A percentile compares a stretch with the other conserved stretches of the same genome.
These are phyloP conservation scores for Candida easanensis DNA, from an alignment of 805 yeast genomes.

Conservation along the genomic window DNA sequence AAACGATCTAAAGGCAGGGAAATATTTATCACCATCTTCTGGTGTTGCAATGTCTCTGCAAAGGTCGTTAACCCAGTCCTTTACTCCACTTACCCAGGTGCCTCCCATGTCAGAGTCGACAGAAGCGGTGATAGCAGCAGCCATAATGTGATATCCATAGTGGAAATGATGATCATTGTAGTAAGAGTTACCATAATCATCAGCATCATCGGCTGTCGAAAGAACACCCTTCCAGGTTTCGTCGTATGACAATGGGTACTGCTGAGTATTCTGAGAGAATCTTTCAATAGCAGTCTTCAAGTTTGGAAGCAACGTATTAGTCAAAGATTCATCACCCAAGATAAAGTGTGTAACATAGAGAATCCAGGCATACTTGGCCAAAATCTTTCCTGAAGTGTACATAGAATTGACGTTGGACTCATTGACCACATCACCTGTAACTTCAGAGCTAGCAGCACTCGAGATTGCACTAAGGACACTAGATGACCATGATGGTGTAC, in stretches of 20 bases:
- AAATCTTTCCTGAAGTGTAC: conserved; percentile 84
- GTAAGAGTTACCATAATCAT: conserved; percentile 71
- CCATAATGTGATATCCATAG: conserved; percentile 71
- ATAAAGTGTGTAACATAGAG: conserved; percentile 69
- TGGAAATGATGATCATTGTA: conserved; percentile 79
- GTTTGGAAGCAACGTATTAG: conserved; percentile 49
- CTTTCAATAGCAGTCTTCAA: conserved; percentile 67
- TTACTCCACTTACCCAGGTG: conserved; percentile 49
- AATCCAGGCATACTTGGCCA: conserved; percentile 89
- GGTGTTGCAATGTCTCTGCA: conserved; percentile 71
- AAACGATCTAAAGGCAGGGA: conserved; percentile 66
- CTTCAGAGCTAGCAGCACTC: conserved; percentile 35
- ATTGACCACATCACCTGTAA: conserved; percentile 38
- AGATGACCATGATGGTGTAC: conserved; percentile 26
- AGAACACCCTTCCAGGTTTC: conserved; percentile 74
- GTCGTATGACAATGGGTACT: conserved; percentile 75
- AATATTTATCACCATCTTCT: conserved; percentile 46
- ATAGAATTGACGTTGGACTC: conserved; percentile 70
- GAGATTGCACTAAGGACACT: conserved; percentile 30
- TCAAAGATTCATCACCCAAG: conserved; percentile 50
- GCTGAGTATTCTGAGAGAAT: conserved; percentile 68
- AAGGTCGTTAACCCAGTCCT: conserved; percentile 53
- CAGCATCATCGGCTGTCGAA: conserved; percentile 57
- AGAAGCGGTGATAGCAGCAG: conserved; percentile 60
- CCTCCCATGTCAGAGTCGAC: conserved; percentile 51